Evolutionary conservation across 257 asterid species (phyloP).

Genomic region (Solanum rostratum): DNA sequence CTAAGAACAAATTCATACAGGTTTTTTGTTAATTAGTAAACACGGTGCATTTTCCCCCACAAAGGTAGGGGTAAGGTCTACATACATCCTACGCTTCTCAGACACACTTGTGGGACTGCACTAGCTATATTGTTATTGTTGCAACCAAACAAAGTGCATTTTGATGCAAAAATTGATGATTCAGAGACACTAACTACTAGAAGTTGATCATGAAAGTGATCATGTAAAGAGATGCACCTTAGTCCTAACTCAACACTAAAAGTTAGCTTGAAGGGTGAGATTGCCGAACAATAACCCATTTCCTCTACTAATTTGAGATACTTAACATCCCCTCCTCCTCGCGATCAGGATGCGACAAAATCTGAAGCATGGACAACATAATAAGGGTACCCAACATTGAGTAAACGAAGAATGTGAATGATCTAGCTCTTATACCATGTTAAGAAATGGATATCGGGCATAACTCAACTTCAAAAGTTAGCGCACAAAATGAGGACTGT

Average conservation of each 20-base stretch:
- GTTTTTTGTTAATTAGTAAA: background rate
- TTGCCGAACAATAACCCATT: background rate
- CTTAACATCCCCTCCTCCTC: background rate
- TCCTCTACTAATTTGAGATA: background rate
- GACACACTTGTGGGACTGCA: no score
- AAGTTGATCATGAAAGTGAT: background rate
- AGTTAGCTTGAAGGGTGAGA: background rate
- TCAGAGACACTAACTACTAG: background rate
- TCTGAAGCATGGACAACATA: background rate
- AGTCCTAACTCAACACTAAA: background rate
- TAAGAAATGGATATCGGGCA: background rate
- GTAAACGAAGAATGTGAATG: background rate
- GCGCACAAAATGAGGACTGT: background rate
- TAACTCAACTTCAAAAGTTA: background rate
- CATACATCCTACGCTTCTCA: no score
- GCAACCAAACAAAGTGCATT: background rate
- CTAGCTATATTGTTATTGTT: background rate
- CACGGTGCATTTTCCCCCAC: background rate
- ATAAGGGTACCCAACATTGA: background rate
- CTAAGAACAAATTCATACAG: background rate
- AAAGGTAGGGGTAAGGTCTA: no score
- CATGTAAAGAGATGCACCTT: background rate
- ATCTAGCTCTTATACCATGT: background rate
- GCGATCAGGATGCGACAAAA: background rate
- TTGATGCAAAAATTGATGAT: background rate